phyloP scores from a whole-genome alignment of 345 rosid genomes.

The Aquilaria yunnanensis region DNA sequence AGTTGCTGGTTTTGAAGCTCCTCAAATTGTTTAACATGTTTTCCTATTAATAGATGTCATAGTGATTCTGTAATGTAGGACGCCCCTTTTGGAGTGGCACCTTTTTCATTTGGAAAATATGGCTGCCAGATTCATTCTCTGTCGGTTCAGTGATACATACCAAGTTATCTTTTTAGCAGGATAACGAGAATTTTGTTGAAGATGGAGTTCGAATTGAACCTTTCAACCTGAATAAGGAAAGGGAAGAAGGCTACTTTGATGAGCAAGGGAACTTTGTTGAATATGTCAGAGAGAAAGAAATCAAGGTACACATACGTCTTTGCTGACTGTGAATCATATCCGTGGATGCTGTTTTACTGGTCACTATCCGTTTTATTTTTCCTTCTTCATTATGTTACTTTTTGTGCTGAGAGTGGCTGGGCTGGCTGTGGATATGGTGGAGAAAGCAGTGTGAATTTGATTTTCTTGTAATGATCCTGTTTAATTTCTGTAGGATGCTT shows the following conservation, averaged over 20 bases:
- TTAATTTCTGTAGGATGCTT: conserved; percentile 72
- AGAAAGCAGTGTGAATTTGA: background rate
- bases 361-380: background rate
- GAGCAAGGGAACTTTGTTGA: conserved; percentile 85
- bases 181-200: conserved; percentile 58
- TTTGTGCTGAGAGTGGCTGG: background rate
- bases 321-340: no score
- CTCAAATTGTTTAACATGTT: background rate
- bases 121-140: conserved; percentile 11
- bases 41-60: background rate
- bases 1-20: background rate
- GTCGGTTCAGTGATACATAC: conserved; percentile 12
- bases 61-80: conserved; percentile 4
- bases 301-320: conserved; percentile 43
- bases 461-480: conserved; percentile 14
- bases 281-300: conserved; percentile 67
- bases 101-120: conserved; percentile 11
- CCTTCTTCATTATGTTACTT: background rate
- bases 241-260: conserved; percentile 98
- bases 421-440: no score
- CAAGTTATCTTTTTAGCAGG: conserved; percentile 49
- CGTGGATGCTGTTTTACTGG: no score
- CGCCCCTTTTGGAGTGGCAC: conserved; percentile 10
- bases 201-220: conserved; percentile 96
- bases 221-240: conserved; percentile 82